Conservation (phyloP, 352 stramenopile species). For the Phytopythium ostracodes region DNA sequence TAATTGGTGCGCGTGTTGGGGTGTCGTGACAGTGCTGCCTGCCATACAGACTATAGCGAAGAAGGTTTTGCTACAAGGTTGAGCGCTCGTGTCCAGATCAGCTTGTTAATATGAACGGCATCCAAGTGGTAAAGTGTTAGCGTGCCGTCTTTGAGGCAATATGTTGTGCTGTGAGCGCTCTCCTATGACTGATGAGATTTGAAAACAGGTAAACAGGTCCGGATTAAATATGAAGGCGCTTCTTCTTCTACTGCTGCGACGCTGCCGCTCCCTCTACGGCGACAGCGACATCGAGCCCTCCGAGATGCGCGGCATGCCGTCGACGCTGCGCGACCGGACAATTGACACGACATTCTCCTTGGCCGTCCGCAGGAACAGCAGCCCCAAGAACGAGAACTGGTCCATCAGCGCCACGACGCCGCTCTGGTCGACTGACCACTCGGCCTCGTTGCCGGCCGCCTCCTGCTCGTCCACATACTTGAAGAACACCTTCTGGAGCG, state of each 20-base stretch:
- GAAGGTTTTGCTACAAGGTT: background rate
- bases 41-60: background rate
- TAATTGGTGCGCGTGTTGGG: too few species aligned
- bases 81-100: background rate
- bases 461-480: constrained; percentile 40
- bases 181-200: background rate
- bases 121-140: background rate
- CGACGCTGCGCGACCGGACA: constrained; percentile 34
- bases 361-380: constrained; percentile 59
- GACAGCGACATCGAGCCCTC: constrained; percentile 33
- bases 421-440: constrained; percentile 36
- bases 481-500: constrained; percentile 60
- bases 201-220: background rate
- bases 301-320: constrained; percentile 52
- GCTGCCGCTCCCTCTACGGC: background rate
- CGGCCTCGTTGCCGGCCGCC: background rate
- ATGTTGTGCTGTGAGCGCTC: background rate
- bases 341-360: constrained; percentile 62
- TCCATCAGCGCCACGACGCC: constrained; percentile 41
- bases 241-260: background rate
- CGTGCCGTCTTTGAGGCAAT: background rate
- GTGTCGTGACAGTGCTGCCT: too few species aligned
- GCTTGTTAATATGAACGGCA: background rate
- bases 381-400: constrained; percentile 62
- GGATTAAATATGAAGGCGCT: constrained; percentile 4